phyloP scores from a whole-genome alignment of 495 filamentous ascomycete genomes.

The Pseudomonodictys pantanalensis region DNA sequence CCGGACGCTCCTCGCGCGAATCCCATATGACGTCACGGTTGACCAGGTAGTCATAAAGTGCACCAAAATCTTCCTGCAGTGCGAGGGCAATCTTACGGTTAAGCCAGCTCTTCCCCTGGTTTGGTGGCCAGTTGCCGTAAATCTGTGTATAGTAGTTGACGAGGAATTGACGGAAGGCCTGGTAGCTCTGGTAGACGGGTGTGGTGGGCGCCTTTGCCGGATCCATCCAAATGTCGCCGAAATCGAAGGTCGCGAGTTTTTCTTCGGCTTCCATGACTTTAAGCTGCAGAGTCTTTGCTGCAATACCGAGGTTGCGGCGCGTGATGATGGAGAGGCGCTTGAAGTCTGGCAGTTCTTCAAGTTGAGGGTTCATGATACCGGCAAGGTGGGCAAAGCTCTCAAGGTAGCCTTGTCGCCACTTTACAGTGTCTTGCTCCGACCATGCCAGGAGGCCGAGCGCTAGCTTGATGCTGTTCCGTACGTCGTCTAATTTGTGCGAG shows the following conservation, averaged over 20 bases:
- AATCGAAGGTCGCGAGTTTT: conserved; percentile 58
- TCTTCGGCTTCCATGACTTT: conserved; percentile 60
- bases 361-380: conserved; percentile 57
- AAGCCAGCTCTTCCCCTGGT: conserved; percentile 54
- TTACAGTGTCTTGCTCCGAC: conserved; percentile 58
- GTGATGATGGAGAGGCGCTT: conserved; percentile 59
- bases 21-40: conserved; percentile 67
- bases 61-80: conserved; percentile 65
- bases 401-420: conserved; percentile 63
- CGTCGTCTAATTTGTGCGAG: conserved; percentile 53
- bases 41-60: conserved; percentile 70
- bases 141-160: conserved; percentile 51
- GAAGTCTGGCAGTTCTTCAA: conserved; percentile 58
- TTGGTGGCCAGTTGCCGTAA: conserved; percentile 59
- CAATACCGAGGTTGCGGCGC: conserved; percentile 60
- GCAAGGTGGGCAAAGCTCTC: conserved; percentile 67
- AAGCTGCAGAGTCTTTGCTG: conserved; percentile 60
- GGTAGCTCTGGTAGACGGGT: conserved; percentile 50
- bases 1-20: conserved; percentile 51
- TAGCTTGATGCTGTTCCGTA: conserved; percentile 58
- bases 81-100: conserved; percentile 55
- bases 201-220: conserved; percentile 29
- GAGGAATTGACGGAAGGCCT: conserved; percentile 57
- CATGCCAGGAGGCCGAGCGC: conserved; percentile 64
- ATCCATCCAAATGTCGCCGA: conserved; percentile 59